A percentile compares a stretch with the other conserved stretches of the same genome.
Conservation (phyloP, 2,329 filamentous ascomycete genomes). For the Aspergillus intermedius region DNA sequence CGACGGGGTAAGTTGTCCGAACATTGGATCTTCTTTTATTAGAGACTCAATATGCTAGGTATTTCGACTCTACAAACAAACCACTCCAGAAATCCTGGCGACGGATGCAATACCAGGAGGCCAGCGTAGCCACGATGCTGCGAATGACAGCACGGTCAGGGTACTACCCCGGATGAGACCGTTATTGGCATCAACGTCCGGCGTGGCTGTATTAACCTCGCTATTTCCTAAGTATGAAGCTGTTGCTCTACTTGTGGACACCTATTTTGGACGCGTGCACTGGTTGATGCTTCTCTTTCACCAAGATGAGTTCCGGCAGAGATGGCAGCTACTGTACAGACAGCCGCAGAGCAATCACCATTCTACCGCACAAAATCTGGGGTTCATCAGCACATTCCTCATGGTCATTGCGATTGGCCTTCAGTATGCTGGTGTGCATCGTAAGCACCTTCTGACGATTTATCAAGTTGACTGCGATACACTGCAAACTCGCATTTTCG, state of each 20-base stretch:
- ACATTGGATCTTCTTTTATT: too few species aligned
- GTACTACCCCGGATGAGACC: too few species aligned
- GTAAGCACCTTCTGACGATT: conserved; percentile 3
- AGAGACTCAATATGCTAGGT: conserved; percentile 3
- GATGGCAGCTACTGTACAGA: conserved; percentile 14
- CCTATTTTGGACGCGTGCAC: conserved; percentile 34
- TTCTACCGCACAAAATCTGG: not conserved
- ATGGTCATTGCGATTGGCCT: conserved; percentile 19
- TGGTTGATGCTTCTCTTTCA: conserved; percentile 37
- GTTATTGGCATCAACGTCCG: too few species aligned
- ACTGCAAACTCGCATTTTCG: conserved; percentile 13
- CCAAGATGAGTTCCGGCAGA: conserved; percentile 24
- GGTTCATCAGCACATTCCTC: conserved; percentile 15
- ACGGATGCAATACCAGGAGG: conserved; percentile 14
- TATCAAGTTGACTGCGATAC: conserved; percentile 1
- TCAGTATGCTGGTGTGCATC: conserved; percentile 13
- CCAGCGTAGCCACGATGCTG: not conserved
- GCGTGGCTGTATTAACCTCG: conserved; percentile 2
- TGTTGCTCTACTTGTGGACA: conserved; percentile 25
- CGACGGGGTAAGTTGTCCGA: conserved; percentile 7
- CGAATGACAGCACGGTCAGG: too few species aligned
- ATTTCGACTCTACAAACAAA: conserved; percentile 11
- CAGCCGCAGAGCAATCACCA: not conserved
- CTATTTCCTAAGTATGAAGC: conserved; percentile 18
- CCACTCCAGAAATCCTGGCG: conserved; percentile 4